Conservation (phyloP, 805 yeast species). For the Diddensiella santjacobensis region DNA sequence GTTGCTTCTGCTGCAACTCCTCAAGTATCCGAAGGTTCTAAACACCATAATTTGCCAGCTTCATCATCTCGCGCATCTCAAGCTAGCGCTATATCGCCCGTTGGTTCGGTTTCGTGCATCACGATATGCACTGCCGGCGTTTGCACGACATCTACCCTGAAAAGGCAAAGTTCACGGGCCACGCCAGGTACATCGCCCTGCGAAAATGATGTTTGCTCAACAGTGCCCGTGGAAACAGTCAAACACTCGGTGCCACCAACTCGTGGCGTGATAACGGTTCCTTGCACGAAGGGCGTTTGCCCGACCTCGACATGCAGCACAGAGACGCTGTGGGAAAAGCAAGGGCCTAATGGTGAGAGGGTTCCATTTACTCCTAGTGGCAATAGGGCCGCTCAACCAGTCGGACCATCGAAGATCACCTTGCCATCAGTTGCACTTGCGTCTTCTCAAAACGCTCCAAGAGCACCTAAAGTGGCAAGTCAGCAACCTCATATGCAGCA, state of each 20-base stretch:
- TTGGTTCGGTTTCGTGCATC: no score
- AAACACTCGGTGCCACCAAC: neutral
- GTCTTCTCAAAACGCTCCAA: neutral
- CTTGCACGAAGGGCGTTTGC: neutral
- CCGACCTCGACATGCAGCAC: constrained; percentile 1
- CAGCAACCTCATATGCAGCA: no score
- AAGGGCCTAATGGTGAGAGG: neutral
- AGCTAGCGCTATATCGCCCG: no score
- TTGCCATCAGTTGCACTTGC: neutral
- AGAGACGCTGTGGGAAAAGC: neutral
- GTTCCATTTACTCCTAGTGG: neutral
- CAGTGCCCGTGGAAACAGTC: neutral
- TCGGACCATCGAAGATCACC: neutral
- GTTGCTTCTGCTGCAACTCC: no score
- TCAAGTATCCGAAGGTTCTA: no score
- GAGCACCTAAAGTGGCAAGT: no score
- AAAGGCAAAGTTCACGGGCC: neutral
- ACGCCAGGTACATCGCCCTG: constrained; percentile 1
- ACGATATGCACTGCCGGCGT: constrained; percentile 4
- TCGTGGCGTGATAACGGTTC: neutral
- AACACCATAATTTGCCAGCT: no score
- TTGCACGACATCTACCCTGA: neutral
- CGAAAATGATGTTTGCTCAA: neutral
- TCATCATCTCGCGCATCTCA: constrained; percentile 1
- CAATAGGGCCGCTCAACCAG: neutral